Conservation (phyloP, 495 filamentous ascomycete genomes). For the Durotheca rogersii region DNA sequence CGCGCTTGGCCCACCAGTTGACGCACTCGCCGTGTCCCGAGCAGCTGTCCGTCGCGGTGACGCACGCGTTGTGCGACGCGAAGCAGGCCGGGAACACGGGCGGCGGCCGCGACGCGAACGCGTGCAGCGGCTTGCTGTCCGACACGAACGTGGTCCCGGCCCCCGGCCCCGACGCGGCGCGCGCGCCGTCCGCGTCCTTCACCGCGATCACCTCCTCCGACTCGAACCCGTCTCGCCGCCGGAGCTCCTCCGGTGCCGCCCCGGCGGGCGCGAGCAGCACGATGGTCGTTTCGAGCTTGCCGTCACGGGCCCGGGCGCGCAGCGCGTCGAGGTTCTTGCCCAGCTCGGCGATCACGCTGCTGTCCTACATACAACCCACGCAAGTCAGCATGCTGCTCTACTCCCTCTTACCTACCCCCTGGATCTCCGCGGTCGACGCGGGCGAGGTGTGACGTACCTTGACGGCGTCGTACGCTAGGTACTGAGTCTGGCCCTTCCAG, state of each 20-base stretch:
- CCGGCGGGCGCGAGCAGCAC: slow-evolving; percentile 39
- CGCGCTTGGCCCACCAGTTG: slow-evolving; percentile 52
- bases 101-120: slow-evolving; percentile 24
- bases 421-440: neutral
- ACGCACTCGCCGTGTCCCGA: slow-evolving; percentile 73
- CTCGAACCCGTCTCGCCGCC: slow-evolving; percentile 37
- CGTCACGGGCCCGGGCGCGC: slow-evolving; percentile 33
- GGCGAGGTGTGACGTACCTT: slow-evolving; percentile 33
- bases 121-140: slow-evolving; percentile 28
- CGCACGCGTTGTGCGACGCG: slow-evolving; percentile 59
- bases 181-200: slow-evolving; percentile 13
- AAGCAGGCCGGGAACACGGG: slow-evolving; percentile 61
- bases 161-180: slow-evolving; percentile 21
- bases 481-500: slow-evolving; percentile 47
- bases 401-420: neutral
- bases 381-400: neutral
- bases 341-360: slow-evolving; percentile 32
- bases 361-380: slow-evolving; percentile 36
- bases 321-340: slow-evolving; percentile 39
- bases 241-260: slow-evolving; percentile 37
- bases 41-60: slow-evolving; percentile 65
- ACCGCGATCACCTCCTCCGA: slow-evolving; percentile 38
- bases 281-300: slow-evolving; percentile 50
- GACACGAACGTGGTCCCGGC: slow-evolving; percentile 24
- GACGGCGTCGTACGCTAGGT: slow-evolving; percentile 44